phyloP scores from a whole-genome alignment of 495 filamentous ascomycete genomes.

The Lophiotrema nucula region DNA sequence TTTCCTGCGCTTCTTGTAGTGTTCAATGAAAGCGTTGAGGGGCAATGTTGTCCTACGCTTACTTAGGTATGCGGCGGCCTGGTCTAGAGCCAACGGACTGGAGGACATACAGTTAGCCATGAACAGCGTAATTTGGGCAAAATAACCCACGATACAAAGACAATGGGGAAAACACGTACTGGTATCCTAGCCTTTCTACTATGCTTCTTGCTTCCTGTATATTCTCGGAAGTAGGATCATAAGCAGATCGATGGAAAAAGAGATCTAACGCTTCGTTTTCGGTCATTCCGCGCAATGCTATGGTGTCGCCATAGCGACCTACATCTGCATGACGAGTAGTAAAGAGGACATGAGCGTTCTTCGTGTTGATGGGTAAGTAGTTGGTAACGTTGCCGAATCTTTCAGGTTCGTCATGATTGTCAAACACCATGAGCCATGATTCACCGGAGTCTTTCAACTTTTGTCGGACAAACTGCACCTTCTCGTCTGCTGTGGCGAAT shows the following conservation, averaged over 20 bases:
- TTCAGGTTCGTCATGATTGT: conserved; percentile 4
- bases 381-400: background rate
- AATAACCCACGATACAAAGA: too few relatives aligned
- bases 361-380: background rate
- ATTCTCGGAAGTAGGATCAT: background rate
- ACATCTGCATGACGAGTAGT: conserved; percentile 7
- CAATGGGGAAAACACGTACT: too few relatives aligned
- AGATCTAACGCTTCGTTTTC: conserved; percentile 2
- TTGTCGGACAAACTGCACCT: background rate
- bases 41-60: background rate
- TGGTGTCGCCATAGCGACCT: background rate
- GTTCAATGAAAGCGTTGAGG: background rate
- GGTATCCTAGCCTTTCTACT: background rate
- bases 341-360: background rate
- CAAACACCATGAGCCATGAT: background rate
- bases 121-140: too few relatives aligned
- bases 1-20: conserved; percentile 2
- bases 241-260: background rate
- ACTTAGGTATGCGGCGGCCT: conserved; percentile 3
- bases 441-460: background rate
- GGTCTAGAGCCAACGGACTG: conserved; percentile 2
- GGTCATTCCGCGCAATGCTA: background rate
- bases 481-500: background rate
- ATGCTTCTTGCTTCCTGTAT: background rate
- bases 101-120: too few relatives aligned